A percentile compares a stretch with the other conserved stretches of the same genome.
Evolutionary conservation across 495 filamentous ascomycete genomes (phyloP).

Genomic region (Podospora anserina): DNA sequence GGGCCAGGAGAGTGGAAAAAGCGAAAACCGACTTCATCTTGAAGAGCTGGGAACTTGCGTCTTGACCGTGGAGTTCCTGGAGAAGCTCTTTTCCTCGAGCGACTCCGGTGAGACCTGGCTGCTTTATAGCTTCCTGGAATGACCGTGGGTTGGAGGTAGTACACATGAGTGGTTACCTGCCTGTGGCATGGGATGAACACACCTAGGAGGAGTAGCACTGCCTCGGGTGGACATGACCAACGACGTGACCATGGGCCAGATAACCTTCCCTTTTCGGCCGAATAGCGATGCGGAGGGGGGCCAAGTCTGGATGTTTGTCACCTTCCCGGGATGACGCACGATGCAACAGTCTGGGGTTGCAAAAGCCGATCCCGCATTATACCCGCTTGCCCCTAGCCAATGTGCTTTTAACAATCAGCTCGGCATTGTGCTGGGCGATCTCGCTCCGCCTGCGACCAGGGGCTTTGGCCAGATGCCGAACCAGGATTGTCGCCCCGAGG

Average conservation of each 20-base stretch:
- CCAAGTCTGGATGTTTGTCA: neutral
- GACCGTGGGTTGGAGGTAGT: neutral
- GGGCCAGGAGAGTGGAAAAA: constrained; percentile 13
- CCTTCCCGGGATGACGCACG: constrained; percentile 10
- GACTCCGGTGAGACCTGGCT: neutral
- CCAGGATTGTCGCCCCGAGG: constrained; percentile 5
- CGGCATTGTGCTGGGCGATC: constrained; percentile 3
- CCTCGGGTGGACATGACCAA: neutral
- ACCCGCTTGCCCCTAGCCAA: constrained; percentile 3
- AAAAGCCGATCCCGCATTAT: constrained; percentile 11
- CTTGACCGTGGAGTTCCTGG: neutral
- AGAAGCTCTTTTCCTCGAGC: neutral
- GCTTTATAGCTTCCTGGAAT: neutral
- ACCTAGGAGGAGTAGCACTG: neutral
- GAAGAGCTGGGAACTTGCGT: neutral
- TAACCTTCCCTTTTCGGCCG: constrained; percentile 10
- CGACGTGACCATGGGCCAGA: neutral
- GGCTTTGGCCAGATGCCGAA: constrained; percentile 5
- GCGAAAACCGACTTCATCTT: constrained; percentile 19
- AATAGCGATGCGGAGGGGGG: neutral
- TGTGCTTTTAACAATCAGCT: neutral
- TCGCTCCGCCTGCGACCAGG: neutral
- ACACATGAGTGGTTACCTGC: neutral
- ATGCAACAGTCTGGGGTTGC: constrained; percentile 7
- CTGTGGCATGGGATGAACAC: neutral